Evolutionary conservation across 371 early-diverging fungal genomes (phyloP), one percentile per base, ranked within the genome.

Genomic region (Rhizopus microsporus): DNA sequence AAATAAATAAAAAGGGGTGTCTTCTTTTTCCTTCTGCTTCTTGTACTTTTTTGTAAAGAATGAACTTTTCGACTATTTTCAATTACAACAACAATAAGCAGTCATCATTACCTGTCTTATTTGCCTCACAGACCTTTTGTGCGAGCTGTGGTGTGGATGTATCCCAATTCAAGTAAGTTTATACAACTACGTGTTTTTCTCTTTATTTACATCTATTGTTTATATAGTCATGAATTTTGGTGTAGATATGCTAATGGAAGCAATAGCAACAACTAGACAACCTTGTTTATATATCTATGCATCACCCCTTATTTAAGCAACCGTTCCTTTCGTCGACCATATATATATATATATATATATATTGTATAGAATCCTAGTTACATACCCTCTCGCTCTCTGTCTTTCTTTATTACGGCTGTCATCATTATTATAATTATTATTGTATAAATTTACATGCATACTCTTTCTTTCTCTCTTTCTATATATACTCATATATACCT

Each of bases 141-240:
- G 12, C 52, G 1, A 60, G 65, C 30, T 65, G 65, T 54, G 65
- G 65, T 44, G 65, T 65, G n/a, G 61, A 65, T 53, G 60, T 65
- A 6, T 40, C 60, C 43, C 40, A 33, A 23, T 65, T 65, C 23
- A 60, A 54, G 65, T 65, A 65, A 42, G 39, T n/a, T 53, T 39
- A 31, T 13, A 31, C 7, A 38, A 23, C 2, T 23, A 23, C 23
- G 23, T 46, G 9, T 29, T 32, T 38, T 8, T 34, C 12, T 10
- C 9, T 7, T 9, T 3, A 34, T 17, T 35, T 13, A 34, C 13
- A 32, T 15, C 13, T 5, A 54, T 32, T 5, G 52, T 34, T 52
- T 34, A 29, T 35, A 13, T 56, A 65, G 65, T n/a, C 65, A 65
- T 65, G 65, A 65, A 50, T 65, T 57, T 16, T 65, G 65, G 65